Conservation (phyloP, 2,329 filamentous ascomycete genomes). For the Scedosporium minutisporum region DNA sequence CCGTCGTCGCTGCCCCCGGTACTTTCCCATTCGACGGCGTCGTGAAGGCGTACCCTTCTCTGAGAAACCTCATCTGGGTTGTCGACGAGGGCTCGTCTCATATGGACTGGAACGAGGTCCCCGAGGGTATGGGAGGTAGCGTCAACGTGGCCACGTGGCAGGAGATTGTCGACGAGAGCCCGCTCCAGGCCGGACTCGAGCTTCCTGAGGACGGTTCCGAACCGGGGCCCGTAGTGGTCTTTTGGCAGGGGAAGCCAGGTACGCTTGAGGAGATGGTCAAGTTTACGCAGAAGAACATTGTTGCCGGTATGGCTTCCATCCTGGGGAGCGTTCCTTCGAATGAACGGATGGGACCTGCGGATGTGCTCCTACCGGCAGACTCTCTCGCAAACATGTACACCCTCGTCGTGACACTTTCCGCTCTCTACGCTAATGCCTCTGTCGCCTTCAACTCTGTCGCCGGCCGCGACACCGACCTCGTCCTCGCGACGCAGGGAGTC, state of each 20-base stretch:
- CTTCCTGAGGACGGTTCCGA: constrained; percentile 51
- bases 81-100: constrained; percentile 84
- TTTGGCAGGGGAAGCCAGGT: constrained; percentile 50
- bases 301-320: constrained; percentile 74
- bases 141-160: constrained; percentile 89
- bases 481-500: constrained; percentile 61
- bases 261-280: constrained; percentile 61
- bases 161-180: constrained; percentile 67
- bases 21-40: constrained; percentile 73
- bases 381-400: constrained; percentile 72
- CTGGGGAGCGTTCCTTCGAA: constrained; percentile 64
- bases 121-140: constrained; percentile 62
- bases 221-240: constrained; percentile 50
- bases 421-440: constrained; percentile 75
- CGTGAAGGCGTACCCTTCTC: constrained; percentile 55
- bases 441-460: constrained; percentile 85
- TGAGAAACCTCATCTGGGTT: constrained; percentile 82
- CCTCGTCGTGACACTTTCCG: constrained; percentile 68
- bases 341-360: constrained; percentile 63
- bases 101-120: constrained; percentile 90
- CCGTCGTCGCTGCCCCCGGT: constrained; percentile 75
- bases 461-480: constrained; percentile 60
- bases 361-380: constrained; percentile 79
- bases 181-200: constrained; percentile 45
- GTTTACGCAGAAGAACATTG: constrained; percentile 75